Evolutionary conservation across 345 rosid species (phyloP), one percentile per base, ranked within the genome.

Genomic region (Punica granatum): DNA sequence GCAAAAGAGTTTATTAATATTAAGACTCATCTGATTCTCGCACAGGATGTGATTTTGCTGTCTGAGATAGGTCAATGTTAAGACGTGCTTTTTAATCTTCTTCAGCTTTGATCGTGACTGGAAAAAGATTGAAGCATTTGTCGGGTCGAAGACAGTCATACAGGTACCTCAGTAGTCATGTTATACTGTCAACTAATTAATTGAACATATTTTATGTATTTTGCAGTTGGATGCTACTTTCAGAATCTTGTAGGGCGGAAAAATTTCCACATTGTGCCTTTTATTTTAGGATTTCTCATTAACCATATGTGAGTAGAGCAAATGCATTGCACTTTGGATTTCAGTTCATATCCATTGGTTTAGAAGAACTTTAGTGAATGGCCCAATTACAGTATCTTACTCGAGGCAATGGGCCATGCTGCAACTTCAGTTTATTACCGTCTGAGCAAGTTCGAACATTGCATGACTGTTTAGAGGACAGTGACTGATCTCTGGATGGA

Each of bases 61-160:
- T 28, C 25, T 14, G 34, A 2, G 18, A 30, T 56, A 12, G 10
- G 34, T 16, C 3, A 26, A 56, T 56, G 12, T 56, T 12, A 56
- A 25, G 25, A 1, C 12, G 5, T 26, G 32, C 18, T 31, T 36
- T 31, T 63, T 35, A 6, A 16, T 44, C 58, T 10, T 32, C 34
- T 65, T 49, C 83, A 90, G 97, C 67, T 90, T 90, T 82, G 97
- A 90, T 33, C 90, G 95, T 61, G 97, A 90, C 75, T 90, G 97
- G 97, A 90, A 88, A 72, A 90, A 90, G 77, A 90, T 90, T 65
- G 92, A 90, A 84, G 92, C 97, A 26, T 90, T 90, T 72, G 70
- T 88, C 69, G 97, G 95, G 66, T 88, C 97, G 48, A 90, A 88
- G 85, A 86, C 97, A 59, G 92, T 84, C 69, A 88, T 90, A 72